These are phyloP conservation scores for Mycena galericulata DNA, from an alignment of 768 basidiomycete species.

Conservation along the genomic window DNA sequence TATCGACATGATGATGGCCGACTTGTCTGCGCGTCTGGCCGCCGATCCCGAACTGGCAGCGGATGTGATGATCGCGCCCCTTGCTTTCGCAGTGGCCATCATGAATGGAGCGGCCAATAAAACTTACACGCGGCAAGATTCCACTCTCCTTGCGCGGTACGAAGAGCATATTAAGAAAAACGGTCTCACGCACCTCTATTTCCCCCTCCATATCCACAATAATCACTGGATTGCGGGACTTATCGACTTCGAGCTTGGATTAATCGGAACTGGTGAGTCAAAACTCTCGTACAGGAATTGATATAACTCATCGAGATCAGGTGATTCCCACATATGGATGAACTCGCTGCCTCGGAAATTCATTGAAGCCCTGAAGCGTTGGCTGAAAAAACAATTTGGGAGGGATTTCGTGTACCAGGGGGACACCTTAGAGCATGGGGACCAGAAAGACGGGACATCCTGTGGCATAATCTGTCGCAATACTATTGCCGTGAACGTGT, in stretches of 20 bases:
- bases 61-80: not conserved
- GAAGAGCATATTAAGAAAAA: not conserved
- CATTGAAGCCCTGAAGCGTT: not conserved
- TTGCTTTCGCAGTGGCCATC: not conserved
- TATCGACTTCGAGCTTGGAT: not conserved
- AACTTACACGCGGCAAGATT: not conserved
- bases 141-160: not conserved
- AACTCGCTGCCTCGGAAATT: not conserved
- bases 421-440: conserved; percentile 1
- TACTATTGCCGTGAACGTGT: not conserved
- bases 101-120: not conserved
- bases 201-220: not conserved
- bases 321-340: not conserved
- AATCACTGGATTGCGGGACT: conserved; percentile 8
- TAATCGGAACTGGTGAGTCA: conserved; percentile 1
- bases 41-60: not conserved
- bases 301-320: not conserved
- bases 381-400: not conserved
- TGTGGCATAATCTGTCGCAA: not conserved
- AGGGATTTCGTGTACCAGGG: not conserved
- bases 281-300: not conserved
- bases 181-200: not conserved
- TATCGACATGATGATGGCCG: conserved; percentile 19
- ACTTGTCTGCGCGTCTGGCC: conserved; percentile 1
- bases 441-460: not conserved